Evolutionary conservation across 768 basidiomycete species (phyloP), one percentile per base, ranked within the genome.

Genomic region (Tylopilus cervinicoccineus): DNA sequence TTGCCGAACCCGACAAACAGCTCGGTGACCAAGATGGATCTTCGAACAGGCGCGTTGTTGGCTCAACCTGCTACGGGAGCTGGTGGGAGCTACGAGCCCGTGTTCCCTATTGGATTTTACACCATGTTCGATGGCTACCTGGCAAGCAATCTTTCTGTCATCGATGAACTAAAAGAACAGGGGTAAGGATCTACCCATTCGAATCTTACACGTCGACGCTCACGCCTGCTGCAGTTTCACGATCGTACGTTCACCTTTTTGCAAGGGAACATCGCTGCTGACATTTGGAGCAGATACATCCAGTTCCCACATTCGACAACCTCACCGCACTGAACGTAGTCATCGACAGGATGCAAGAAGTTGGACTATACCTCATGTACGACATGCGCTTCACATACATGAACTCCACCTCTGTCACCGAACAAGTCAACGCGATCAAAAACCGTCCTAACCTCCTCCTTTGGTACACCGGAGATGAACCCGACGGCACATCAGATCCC

Each of bases 391-490:
- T 43, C 76, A 78, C 77, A 5, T 90, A 88, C 68, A 78, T 74
- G 75, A 82, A 90, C 63, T 54, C 67, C 8, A 75, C 79, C 6
- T 72, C 76, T 2, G 82, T 90, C 23, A 78, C 73, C 2, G 76
- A 79, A 47, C 78, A 92, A 68, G 87, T 91, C 17, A 80, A 83
- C 50, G 67, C 66, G 31, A 75, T 90, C 67, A 86, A 85, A 56
- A 72, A 76, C 28, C 75, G 83, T 2, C 73, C 80, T 0, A 89
- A 87, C 54, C 74, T 91, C 23, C 71, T 89, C 14, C 65, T 84
- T 2, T 86, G 83, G 81, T 87, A 87, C 64, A 86, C 84, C 2
- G 83, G 74, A 0, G 84, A 88, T 54, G 86, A 88, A 63, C 84
- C 82, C 1, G 85, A 88, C 55, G 85, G 86, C 32, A 82, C 78